These are phyloP conservation scores for Suillus cothurnatus DNA, from an alignment of 768 basidiomycete species.

Conservation along the genomic window DNA sequence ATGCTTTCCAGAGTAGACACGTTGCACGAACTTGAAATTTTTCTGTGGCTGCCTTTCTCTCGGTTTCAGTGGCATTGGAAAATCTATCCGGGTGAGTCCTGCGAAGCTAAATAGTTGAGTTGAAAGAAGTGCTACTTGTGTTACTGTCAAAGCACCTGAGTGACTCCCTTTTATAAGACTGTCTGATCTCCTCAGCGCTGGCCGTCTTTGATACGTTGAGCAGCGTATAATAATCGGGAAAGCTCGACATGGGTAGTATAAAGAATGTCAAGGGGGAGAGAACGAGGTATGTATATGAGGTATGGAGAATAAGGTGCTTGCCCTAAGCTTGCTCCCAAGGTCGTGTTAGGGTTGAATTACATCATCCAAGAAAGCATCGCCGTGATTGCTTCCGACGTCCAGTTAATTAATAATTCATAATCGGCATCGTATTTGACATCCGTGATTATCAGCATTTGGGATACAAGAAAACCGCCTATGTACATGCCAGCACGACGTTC, in stretches of 20 bases:
- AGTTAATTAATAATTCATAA: too few species aligned
- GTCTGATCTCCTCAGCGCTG: constrained; percentile 68
- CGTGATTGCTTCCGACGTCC: too few species aligned
- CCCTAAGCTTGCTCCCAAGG: neutral
- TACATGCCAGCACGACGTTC: too few species aligned
- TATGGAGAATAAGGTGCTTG: neutral
- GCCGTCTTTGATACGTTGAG: constrained; percentile 57
- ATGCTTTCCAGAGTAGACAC: neutral
- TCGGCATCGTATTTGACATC: too few species aligned
- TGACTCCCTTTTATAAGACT: constrained; percentile 81
- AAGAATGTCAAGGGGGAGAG: constrained; percentile 4
- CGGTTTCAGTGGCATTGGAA: constrained; percentile 64
- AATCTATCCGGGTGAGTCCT: constrained; percentile 92
- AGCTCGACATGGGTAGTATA: constrained; percentile 58
- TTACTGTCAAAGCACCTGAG: constrained; percentile 49
- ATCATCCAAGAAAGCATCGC: neutral
- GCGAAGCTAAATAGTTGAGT: constrained; percentile 24
- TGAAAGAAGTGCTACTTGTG: constrained; percentile 5
- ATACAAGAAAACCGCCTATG: too few species aligned
- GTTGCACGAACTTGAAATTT: constrained; percentile 68
- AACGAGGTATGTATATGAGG: neutral
- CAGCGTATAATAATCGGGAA: constrained; percentile 81
- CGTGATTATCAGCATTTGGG: too few species aligned
- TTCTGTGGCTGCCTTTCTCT: constrained; percentile 78
- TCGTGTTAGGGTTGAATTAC: neutral